Conservation (phyloP, 208 protist genomes). For the Spongospora subterranea region DNA sequence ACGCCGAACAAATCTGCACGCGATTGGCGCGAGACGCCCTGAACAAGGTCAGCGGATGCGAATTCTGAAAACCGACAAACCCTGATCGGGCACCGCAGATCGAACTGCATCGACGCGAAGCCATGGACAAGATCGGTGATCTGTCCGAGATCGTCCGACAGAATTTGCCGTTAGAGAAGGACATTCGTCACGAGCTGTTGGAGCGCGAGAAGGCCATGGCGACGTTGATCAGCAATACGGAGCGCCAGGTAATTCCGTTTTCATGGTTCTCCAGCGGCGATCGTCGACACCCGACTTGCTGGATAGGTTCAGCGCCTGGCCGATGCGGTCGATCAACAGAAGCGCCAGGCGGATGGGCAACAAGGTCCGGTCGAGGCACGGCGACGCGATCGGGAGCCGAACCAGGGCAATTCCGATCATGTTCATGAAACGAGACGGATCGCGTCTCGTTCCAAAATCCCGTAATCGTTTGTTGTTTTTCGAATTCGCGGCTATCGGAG, state of each 20-base stretch:
- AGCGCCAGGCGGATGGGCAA: too few species aligned
- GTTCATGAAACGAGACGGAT: too few species aligned
- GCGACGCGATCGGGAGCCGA: too few species aligned
- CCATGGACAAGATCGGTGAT: not conserved
- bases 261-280: not conserved
- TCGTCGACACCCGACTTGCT: too few species aligned
- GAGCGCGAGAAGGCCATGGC: not conserved
- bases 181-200: not conserved
- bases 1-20: not conserved
- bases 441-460: too few species aligned
- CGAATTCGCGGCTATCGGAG: too few species aligned
- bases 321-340: too few species aligned
- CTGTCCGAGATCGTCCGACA: not conserved
- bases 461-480: too few species aligned
- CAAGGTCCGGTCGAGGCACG: too few species aligned
- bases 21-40: conserved; percentile 16
- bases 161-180: not conserved
- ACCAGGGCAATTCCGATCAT: too few species aligned
- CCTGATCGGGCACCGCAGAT: not conserved
- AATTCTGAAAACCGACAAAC: not conserved
- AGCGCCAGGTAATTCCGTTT: not conserved
- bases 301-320: too few species aligned
- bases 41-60: not conserved
- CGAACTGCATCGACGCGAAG: not conserved
- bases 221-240: conserved; percentile 32